Conservation (phyloP, 306 rosid genomes). For the Mucuna pruriens region DNA sequence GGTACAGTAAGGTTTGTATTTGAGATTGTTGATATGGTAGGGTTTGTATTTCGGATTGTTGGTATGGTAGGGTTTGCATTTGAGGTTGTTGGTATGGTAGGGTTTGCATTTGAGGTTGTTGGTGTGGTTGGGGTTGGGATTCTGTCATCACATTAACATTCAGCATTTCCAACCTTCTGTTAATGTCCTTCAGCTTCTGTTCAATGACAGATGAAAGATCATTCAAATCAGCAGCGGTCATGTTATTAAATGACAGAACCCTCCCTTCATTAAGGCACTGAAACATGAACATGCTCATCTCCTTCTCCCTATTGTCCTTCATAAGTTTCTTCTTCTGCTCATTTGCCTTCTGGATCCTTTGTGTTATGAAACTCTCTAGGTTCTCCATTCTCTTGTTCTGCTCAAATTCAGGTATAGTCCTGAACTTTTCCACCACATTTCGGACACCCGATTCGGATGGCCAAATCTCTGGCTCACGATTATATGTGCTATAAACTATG, state of each 20-base stretch:
- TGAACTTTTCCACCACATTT: conserved; percentile 7
- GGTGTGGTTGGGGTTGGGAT: not conserved
- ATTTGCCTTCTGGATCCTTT: conserved; percentile 23
- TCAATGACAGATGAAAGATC: conserved; percentile 38
- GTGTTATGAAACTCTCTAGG: conserved; percentile 28
- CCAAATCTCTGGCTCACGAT: conserved; percentile 42
- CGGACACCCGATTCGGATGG: conserved; percentile 35
- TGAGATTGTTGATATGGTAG: no score
- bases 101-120: not conserved
- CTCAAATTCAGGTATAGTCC: conserved; percentile 22
- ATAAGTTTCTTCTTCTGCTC: conserved; percentile 22
- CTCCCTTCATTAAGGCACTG: conserved; percentile 20
- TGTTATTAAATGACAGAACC: not conserved
- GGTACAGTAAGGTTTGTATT: no score
- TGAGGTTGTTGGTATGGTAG: not conserved
- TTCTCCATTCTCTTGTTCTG: conserved; percentile 45
- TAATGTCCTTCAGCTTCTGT: conserved; percentile 27
- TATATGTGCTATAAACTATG: conserved; percentile 33
- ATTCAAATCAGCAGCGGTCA: conserved; percentile 23
- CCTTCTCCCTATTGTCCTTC: conserved; percentile 38
- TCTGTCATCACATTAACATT: not conserved
- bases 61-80: not conserved
- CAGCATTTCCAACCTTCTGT: conserved; percentile 11
- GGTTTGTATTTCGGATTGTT: not conserved
- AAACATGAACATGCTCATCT: conserved; percentile 35